These are phyloP conservation scores for Aaosphaeria pasadenensis DNA, from an alignment of 2,329 filamentous ascomycete species.

Conservation along the genomic window DNA sequence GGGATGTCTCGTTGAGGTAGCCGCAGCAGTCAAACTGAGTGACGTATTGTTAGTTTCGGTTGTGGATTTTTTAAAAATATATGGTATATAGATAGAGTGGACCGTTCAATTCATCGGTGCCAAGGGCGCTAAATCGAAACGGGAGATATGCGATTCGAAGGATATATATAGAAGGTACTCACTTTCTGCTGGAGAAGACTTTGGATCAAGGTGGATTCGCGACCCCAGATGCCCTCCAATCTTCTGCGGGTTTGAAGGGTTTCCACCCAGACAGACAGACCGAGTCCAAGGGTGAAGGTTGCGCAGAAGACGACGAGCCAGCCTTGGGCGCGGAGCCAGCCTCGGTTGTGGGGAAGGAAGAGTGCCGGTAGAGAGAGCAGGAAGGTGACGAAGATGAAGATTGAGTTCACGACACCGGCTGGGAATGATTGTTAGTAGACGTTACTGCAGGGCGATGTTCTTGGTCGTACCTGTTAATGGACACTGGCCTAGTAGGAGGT, in stretches of 20 bases:
- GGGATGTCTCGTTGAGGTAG: conserved; percentile 69
- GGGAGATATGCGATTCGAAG: conserved; percentile 5
- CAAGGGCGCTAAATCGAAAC: no score
- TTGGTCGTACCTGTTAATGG: conserved; percentile 51
- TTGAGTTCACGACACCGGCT: conserved; percentile 70
- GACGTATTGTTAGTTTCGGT: conserved; percentile 15
- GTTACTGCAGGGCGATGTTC: background rate
- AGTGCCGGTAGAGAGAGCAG: conserved; percentile 68
- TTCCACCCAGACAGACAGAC: conserved; percentile 62
- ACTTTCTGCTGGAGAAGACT: conserved; percentile 69
- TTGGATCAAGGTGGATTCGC: conserved; percentile 57
- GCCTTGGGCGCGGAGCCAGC: conserved; percentile 68
- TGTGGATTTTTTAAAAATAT: no score
- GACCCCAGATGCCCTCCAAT: conserved; percentile 60
- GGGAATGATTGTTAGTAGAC: conserved; percentile 15
- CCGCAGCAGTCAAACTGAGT: conserved; percentile 75
- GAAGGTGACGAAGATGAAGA: conserved; percentile 70
- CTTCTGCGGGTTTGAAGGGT: conserved; percentile 66
- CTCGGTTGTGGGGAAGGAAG: conserved; percentile 61
- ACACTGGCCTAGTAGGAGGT: conserved; percentile 51
- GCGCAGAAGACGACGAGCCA: conserved; percentile 66
- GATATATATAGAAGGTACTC: conserved; percentile 18
- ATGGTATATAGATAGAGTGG: no score
- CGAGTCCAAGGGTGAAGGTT: conserved; percentile 62
- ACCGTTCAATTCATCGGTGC: no score